Conservation (phyloP, 495 filamentous ascomycete genomes). For the Penicillium tannophilum region DNA sequence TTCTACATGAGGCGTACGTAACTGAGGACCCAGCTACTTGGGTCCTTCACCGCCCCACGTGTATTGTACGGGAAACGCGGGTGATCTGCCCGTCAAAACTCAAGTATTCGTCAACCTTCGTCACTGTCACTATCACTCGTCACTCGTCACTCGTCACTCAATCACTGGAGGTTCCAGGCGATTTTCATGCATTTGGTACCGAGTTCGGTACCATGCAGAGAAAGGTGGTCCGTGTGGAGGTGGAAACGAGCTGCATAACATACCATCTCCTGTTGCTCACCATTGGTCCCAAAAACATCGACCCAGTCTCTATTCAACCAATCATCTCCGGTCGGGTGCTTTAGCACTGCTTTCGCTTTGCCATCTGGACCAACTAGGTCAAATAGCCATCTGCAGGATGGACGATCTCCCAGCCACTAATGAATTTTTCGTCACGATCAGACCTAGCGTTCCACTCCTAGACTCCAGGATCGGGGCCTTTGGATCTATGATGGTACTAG, state of each 20-base stretch:
- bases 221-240: conserved; percentile 14
- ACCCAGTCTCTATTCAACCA: conserved; percentile 17
- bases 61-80: not conserved
- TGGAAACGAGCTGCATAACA: conserved; percentile 28
- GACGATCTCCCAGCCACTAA: conserved; percentile 33
- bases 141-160: not conserved
- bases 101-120: too few relatives aligned
- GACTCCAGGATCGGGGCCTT: conserved; percentile 18
- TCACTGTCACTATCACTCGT: not conserved
- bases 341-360: conserved; percentile 13
- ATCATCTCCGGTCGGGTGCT: conserved; percentile 18
- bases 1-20: not conserved
- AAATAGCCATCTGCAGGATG: conserved; percentile 30
- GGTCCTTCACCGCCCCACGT: not conserved
- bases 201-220: conserved; percentile 12
- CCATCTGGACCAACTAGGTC: conserved; percentile 27
- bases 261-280: conserved; percentile 14
- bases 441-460: conserved; percentile 12
- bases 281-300: conserved; percentile 16
- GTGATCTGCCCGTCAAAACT: not conserved
- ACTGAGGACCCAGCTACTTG: too few relatives aligned
- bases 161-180: not conserved
- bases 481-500: conserved; percentile 20
- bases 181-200: conserved; percentile 15
- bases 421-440: conserved; percentile 21